Conservation (phyloP, 2,329 filamentous ascomycete genomes). For the Niveomyces coronatus region DNA sequence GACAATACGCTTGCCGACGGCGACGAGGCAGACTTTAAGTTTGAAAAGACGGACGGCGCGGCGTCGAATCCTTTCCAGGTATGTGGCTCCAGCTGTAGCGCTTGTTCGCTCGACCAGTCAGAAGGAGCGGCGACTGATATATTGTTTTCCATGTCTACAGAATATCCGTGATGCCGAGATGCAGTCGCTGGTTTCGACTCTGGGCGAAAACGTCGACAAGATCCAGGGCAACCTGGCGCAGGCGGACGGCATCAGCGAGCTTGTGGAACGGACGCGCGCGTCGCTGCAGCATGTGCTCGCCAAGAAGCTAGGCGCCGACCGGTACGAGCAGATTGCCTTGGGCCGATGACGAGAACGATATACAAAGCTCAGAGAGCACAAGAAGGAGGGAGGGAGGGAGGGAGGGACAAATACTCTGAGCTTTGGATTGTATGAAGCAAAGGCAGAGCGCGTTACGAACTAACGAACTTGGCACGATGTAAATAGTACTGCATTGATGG, state of each 20-base stretch:
- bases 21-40: slow-evolving; percentile 10
- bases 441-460: too few relatives aligned
- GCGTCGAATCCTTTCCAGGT: slow-evolving; percentile 21
- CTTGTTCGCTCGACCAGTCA: too few relatives aligned
- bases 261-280: slow-evolving; percentile 37
- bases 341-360: slow-evolving; percentile 14
- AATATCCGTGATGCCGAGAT: slow-evolving; percentile 33
- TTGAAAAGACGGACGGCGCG: slow-evolving; percentile 10
- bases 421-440: too few relatives aligned
- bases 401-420: too few relatives aligned
- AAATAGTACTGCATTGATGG: too few relatives aligned
- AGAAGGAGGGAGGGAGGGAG: too few relatives aligned
- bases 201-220: slow-evolving; percentile 46
- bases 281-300: slow-evolving; percentile 39
- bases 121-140: too few relatives aligned
- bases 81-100: too few relatives aligned
- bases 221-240: slow-evolving; percentile 44
- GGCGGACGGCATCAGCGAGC: slow-evolving; percentile 40
- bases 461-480: too few relatives aligned
- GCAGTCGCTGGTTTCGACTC: slow-evolving; percentile 34
- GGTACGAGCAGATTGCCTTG: slow-evolving; percentile 41
- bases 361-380: background rate
- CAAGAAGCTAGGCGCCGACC: slow-evolving; percentile 31
- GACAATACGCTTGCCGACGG: too few relatives aligned
- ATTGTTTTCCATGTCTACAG: too few relatives aligned